Percentiles rank a stretch among this genome's conserved stretches.
These are phyloP conservation scores for Neofusicoccum sp. DNA, from an alignment of 2,329 filamentous ascomycete genomes.

Conservation along the genomic window DNA sequence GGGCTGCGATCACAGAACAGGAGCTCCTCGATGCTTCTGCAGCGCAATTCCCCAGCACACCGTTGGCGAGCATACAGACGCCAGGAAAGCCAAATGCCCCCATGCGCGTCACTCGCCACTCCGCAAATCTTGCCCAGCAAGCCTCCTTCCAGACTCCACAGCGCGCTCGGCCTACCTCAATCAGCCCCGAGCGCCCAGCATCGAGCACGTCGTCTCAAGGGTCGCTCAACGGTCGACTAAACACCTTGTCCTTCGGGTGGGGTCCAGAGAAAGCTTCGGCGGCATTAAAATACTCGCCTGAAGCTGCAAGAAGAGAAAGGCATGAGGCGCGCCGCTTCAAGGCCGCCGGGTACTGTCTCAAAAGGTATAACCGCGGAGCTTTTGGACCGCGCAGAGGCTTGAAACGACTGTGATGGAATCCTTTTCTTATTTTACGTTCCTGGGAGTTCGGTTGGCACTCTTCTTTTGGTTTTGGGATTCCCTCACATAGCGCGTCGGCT, in stretches of 20 bases:
- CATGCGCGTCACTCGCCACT: conserved; percentile 1
- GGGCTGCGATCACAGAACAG: conserved; percentile 33
- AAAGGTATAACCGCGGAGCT: conserved; percentile 39
- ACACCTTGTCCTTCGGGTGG: conserved; percentile 23
- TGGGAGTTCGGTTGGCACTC: background rate
- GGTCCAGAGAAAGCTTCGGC: conserved; percentile 31
- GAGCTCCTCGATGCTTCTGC: conserved; percentile 28
- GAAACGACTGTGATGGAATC: conserved; percentile 31
- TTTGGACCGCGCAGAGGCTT: conserved; percentile 41
- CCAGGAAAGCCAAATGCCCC: conserved; percentile 9
- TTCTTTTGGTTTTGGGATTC: background rate
- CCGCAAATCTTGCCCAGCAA: conserved; percentile 21
- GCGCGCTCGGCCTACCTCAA: conserved; percentile 31
- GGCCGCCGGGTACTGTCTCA: conserved; percentile 35
- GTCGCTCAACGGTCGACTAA: conserved; percentile 30
- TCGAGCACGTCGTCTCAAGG: conserved; percentile 35
- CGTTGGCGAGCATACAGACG: conserved; percentile 4
- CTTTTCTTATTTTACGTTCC: background rate
- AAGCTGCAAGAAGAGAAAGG: conserved; percentile 31
- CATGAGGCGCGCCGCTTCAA: conserved; percentile 41
- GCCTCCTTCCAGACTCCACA: conserved; percentile 29
- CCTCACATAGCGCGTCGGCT: background rate
- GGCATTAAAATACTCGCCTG: conserved; percentile 28
- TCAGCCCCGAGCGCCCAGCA: conserved; percentile 28
- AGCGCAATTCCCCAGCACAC: conserved; percentile 25